These are phyloP conservation scores for Smittium culicis DNA, from an alignment of 371 early-diverging fungal species.

Conservation along the genomic window DNA sequence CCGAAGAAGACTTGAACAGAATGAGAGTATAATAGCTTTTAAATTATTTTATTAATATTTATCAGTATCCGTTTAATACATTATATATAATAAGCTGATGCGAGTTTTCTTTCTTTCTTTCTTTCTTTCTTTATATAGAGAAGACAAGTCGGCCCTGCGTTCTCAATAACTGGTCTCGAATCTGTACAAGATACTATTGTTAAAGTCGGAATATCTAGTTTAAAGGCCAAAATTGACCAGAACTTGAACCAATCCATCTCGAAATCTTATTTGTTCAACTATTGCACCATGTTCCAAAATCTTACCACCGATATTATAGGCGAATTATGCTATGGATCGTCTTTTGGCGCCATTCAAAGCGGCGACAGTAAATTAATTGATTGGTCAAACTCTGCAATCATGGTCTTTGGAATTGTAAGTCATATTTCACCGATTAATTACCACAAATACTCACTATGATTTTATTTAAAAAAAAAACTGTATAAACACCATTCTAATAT, in stretches of 20 bases:
- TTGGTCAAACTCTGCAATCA: neutral
- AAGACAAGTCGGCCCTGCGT: neutral
- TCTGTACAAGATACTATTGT: neutral
- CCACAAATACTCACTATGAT: too few relatives aligned
- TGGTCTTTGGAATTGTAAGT: too few relatives aligned
- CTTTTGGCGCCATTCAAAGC: neutral
- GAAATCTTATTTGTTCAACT: neutral
- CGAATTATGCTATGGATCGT: neutral
- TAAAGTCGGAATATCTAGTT: neutral
- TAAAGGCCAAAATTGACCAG: neutral
- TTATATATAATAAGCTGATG: neutral
- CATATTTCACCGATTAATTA: too few relatives aligned
- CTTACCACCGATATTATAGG: neutral
- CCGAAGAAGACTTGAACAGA: neutral
- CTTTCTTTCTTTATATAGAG: neutral
- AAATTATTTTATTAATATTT: neutral
- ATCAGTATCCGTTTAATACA: too few relatives aligned
- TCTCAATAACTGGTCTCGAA: neutral
- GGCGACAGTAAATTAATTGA: neutral
- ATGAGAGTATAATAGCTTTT: neutral
- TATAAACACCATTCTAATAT: too few relatives aligned
- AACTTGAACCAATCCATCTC: neutral
- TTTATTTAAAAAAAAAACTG: too few relatives aligned
- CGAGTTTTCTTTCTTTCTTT: neutral
- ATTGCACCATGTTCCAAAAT: neutral